phyloP scores from a whole-genome alignment of 1,284 basidiomycete species.

The Flammula alnicola region DNA sequence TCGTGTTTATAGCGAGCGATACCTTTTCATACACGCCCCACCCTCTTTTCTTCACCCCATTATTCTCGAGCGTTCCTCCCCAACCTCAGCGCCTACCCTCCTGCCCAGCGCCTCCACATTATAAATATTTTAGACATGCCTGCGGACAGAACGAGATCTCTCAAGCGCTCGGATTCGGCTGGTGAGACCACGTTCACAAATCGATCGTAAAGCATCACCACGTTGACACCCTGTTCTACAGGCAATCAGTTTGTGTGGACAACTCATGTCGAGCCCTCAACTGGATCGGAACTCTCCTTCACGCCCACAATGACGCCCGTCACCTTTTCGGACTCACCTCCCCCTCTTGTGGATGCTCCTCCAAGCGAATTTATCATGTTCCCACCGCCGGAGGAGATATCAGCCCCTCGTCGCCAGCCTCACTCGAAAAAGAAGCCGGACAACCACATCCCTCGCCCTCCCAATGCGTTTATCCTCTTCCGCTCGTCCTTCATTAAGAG shows the following conservation, averaged over 20 bases:
- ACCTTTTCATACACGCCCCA: slow-evolving; percentile 28
- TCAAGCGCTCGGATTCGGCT: slow-evolving; percentile 45
- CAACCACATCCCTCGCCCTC: slow-evolving; percentile 84
- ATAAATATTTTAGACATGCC: slow-evolving; percentile 46
- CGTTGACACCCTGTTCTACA: slow-evolving; percentile 30
- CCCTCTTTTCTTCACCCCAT: slow-evolving; percentile 25
- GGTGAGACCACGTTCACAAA: slow-evolving; percentile 39
- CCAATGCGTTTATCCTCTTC: slow-evolving; percentile 91
- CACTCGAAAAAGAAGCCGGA: slow-evolving; percentile 73
- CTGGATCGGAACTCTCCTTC: slow-evolving; percentile 50
- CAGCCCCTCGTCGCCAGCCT: slow-evolving; percentile 36
- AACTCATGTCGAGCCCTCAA: slow-evolving; percentile 48
- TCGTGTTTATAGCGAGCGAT: slow-evolving; percentile 35
- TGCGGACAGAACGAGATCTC: slow-evolving; percentile 52
- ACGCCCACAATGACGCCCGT: slow-evolving; percentile 61
- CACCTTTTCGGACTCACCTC: slow-evolving; percentile 61
- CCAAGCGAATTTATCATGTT: slow-evolving; percentile 42
- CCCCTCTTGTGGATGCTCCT: slow-evolving; percentile 43
- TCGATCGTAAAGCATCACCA: slow-evolving; percentile 23
- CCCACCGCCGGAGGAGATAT: slow-evolving; percentile 41
- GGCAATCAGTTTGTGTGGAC: slow-evolving; percentile 59
- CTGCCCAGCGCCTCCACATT: slow-evolving; percentile 1
- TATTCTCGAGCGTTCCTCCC: slow-evolving; percentile 15
- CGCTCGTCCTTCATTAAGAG: slow-evolving; percentile 81
- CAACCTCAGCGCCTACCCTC: slow-evolving; percentile 7